Evolutionary conservation across 1,284 basidiomycete genomes (phyloP), one percentile per base, ranked within the genome.

Genomic region (Farysia itapuensis): DNA sequence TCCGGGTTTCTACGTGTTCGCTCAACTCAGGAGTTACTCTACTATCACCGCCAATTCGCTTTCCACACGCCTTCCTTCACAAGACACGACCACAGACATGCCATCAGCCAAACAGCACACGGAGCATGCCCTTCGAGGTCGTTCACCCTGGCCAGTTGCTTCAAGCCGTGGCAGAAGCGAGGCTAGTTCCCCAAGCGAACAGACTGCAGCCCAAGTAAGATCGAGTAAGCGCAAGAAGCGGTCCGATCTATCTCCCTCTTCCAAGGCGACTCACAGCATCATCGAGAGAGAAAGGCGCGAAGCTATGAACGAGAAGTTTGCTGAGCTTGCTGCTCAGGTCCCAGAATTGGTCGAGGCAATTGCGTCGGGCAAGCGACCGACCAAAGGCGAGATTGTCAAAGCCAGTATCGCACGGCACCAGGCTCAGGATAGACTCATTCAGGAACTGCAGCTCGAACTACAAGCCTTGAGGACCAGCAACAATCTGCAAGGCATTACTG

Each of bases 331-430:
- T 20, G 52, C 51, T 42, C 46, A 52, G 33, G 49, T 63, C 13
- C 58, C 58, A 1, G 51, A 63, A 33, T 48, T 63, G 4, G 48
- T 52, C 18, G 47, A 56, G 20, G 58, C 58, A 12, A 40, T 63
- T 12, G 47, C 41, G 2, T 29, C 52, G 0, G 58, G 58, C 16
- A 63, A 56, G 36, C 33, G 48, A 9, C 58, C 58, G 12, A 63
- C 58, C 38, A 63, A 63, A 37, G 58, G 58, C 20, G 58, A 63
- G n/a, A 63, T 63, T 31, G 58, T 63, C 52, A 63, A 56, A 35
- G 58, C 58, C 22, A 52, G 48, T 41, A 63, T 63, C 18, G 32
- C 39, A 5, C 29, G 52, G 21, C 58, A 63, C 24, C 58, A 51
- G 34, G 47, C 56, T 14, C 58, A 63, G 39, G 58, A 63, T n/a